phyloP scores from a whole-genome alignment of 169 alveolate genomes.

The Plasmodium gonderi region DNA sequence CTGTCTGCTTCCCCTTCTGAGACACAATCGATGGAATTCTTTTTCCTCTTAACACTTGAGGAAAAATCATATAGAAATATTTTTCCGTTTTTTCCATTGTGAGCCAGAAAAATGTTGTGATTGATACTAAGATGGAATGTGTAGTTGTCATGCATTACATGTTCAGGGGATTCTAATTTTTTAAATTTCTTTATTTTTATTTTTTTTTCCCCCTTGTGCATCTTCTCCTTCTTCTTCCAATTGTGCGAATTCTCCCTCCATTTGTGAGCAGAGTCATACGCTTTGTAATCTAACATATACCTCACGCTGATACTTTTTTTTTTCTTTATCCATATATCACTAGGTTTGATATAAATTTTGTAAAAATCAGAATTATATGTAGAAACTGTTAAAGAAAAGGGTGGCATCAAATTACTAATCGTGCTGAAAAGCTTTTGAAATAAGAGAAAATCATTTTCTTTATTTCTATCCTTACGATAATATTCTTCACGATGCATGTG shows the following conservation, averaged over 20 bases:
- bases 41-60: background rate
- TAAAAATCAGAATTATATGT: slow-evolving; percentile 44
- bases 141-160: background rate
- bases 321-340: slow-evolving; percentile 72
- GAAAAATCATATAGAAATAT: slow-evolving; percentile 23
- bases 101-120: slow-evolving; percentile 27
- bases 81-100: background rate
- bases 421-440: slow-evolving; percentile 54
- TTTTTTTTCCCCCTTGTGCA: background rate
- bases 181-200: background rate
- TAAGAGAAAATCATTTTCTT: slow-evolving; percentile 32
- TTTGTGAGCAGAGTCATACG: background rate
- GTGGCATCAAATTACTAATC: slow-evolving; percentile 60
- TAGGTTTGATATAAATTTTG: slow-evolving; percentile 45
- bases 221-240: too few species aligned
- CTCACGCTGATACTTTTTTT: slow-evolving; percentile 60
- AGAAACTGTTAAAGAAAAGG: slow-evolving; percentile 48
- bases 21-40: background rate
- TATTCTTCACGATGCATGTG: background rate
- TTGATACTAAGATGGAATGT: background rate
- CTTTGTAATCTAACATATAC: slow-evolving; percentile 42
- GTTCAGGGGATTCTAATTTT: background rate
- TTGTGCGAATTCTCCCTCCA: too few species aligned
- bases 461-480: background rate
- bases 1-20: background rate